Evolutionary conservation across 2,329 filamentous ascomycete genomes (phyloP).

Genomic region (Chaetothyriales sp.): DNA sequence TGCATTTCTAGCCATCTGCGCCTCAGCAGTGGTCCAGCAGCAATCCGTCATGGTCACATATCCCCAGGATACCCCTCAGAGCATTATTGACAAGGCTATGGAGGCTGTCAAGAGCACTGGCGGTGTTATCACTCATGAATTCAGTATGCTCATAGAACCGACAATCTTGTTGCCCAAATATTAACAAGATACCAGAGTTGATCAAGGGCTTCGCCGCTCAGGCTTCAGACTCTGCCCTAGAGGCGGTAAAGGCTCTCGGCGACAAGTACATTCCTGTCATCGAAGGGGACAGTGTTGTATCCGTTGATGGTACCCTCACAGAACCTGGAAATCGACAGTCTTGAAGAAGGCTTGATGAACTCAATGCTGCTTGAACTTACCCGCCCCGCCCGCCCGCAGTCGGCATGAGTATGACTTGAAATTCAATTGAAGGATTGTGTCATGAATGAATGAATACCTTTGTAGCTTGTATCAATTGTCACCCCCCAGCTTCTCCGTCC

Average conservation of each 20-base stretch:
- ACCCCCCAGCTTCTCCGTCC: too few species aligned
- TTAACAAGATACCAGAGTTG: conserved; percentile 25
- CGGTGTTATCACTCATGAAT: conserved; percentile 67
- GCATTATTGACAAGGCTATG: conserved; percentile 58
- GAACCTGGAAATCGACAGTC: neutral
- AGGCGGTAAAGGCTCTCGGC: conserved; percentile 52
- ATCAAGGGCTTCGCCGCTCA: conserved; percentile 64
- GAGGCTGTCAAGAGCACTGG: conserved; percentile 55
- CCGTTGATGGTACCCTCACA: conserved; percentile 24
- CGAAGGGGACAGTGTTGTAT: conserved; percentile 63
- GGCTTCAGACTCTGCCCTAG: conserved; percentile 54
- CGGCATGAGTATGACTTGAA: neutral
- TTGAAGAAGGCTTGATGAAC: neutral
- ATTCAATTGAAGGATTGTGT: too few species aligned
- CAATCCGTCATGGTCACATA: conserved; percentile 72
- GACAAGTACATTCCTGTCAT: conserved; percentile 50
- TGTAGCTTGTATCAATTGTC: too few species aligned
- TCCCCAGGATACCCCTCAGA: conserved; percentile 52
- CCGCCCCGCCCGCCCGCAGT: too few species aligned
- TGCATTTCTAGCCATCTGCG: conserved; percentile 44
- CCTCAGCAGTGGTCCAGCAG: conserved; percentile 45
- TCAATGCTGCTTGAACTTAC: too few species aligned
- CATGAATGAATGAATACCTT: too few species aligned
- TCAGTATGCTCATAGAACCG: conserved; percentile 42
- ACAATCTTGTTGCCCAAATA: neutral